Percentiles rank a stretch among this genome's conserved stretches.
Conservation (phyloP, 2,329 filamentous ascomycete species). For the Hirsutella rhossiliensis region DNA sequence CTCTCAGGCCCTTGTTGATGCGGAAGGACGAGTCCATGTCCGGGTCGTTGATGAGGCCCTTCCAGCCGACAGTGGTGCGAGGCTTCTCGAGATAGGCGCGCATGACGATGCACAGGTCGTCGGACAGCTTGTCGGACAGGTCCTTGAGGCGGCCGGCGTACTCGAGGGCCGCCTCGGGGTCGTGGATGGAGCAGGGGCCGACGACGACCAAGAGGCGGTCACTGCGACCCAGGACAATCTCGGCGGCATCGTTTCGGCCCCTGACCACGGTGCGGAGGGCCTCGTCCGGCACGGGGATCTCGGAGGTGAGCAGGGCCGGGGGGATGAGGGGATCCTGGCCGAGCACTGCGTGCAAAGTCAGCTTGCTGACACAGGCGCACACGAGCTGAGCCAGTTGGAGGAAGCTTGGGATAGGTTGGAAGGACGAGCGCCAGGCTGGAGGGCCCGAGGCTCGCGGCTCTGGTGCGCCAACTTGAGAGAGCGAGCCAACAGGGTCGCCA, state of each 20-base stretch:
- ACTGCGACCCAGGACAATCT: constrained; percentile 66
- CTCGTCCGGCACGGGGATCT: constrained; percentile 59
- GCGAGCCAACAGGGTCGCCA: background rate
- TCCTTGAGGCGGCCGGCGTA: constrained; percentile 72
- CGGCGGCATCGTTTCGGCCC: constrained; percentile 55
- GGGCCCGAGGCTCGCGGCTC: too few species aligned
- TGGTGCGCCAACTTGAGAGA: too few species aligned
- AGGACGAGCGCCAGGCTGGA: too few species aligned
- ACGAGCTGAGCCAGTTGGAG: background rate
- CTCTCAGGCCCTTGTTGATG: constrained; percentile 95
- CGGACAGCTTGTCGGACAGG: constrained; percentile 65
- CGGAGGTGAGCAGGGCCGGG: constrained; percentile 73
- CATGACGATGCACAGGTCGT: constrained; percentile 90
- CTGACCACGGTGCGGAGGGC: constrained; percentile 58
- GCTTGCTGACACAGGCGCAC: background rate
- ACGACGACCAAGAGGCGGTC: constrained; percentile 90
- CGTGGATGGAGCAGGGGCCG: constrained; percentile 95
- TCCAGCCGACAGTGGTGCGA: constrained; percentile 96
- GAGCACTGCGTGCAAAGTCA: constrained; percentile 49
- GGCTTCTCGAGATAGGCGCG: constrained; percentile 98
- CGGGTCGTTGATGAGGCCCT: constrained; percentile 97
- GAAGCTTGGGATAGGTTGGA: background rate
- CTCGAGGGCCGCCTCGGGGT: constrained; percentile 76
- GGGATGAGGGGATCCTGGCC: constrained; percentile 91
- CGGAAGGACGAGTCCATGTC: constrained; percentile 95